Conservation (phyloP, 768 basidiomycete species). For the Mrakia blollopis region DNA sequence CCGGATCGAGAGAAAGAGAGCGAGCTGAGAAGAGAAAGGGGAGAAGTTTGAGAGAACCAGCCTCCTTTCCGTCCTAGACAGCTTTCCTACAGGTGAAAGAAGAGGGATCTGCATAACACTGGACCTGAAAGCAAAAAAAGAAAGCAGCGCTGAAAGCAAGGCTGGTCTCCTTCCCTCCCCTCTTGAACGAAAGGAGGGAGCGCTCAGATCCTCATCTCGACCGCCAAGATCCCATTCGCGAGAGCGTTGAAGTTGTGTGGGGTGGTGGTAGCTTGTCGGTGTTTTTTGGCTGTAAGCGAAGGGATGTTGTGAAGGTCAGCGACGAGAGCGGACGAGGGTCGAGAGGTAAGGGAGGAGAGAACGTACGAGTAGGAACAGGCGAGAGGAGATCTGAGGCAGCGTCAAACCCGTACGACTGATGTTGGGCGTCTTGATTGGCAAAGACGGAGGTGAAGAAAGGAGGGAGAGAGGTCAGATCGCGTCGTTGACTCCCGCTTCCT, state of each 20-base stretch:
- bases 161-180: too few relatives aligned
- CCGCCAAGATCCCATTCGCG: not conserved
- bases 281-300: not conserved
- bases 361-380: not conserved
- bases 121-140: too few relatives aligned
- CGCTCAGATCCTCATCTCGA: not conserved
- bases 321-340: not conserved
- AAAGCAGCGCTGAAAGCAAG: too few relatives aligned
- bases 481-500: not conserved
- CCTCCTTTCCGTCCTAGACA: too few relatives aligned
- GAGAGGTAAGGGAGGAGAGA: not conserved
- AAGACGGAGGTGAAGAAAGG: not conserved
- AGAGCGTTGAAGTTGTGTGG: not conserved
- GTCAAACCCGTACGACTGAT: not conserved
- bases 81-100: too few relatives aligned
- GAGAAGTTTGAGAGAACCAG: too few relatives aligned
- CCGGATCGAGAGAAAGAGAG: too few relatives aligned
- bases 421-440: not conserved
- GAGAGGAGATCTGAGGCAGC: not conserved
- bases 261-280: not conserved
- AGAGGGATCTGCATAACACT: too few relatives aligned
- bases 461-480: not conserved
- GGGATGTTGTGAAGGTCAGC: not conserved
- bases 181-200: too few relatives aligned
- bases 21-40: too few relatives aligned